These are phyloP conservation scores for Candida loeiensis DNA, from an alignment of 805 yeast genomes.

Conservation along the genomic window DNA sequence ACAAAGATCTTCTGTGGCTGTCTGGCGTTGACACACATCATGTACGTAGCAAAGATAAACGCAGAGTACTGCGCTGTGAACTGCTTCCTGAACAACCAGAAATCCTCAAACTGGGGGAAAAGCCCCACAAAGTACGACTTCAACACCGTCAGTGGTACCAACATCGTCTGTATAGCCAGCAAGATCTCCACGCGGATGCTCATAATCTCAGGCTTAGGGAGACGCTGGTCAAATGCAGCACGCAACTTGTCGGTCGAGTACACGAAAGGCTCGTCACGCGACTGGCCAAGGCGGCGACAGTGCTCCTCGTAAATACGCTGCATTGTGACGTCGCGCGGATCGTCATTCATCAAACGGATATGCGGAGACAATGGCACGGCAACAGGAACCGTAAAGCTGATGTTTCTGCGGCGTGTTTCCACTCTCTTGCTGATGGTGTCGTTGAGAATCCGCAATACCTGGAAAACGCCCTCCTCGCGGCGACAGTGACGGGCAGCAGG, in stretches of 20 bases:
- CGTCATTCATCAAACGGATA: constrained; percentile 84
- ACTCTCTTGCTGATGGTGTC: constrained; percentile 75
- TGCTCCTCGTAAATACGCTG: constrained; percentile 84
- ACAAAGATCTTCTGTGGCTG: constrained; percentile 92
- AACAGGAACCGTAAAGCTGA: constrained; percentile 81
- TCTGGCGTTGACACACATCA: constrained; percentile 90
- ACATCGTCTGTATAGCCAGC: constrained; percentile 80
- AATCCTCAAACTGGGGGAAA: constrained; percentile 81
- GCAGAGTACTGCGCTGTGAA: constrained; percentile 94
- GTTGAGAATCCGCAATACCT: constrained; percentile 84
- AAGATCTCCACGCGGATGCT: constrained; percentile 89
- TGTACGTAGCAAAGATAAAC: constrained; percentile 84
- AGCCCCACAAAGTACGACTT: constrained; percentile 69
- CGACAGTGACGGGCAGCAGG: constrained; percentile 98
- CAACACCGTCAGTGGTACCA: constrained; percentile 82
- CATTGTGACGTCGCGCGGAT: constrained; percentile 68
- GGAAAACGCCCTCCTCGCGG: constrained; percentile 92
- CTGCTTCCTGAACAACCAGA: constrained; percentile 95
- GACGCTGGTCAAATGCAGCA: constrained; percentile 88
- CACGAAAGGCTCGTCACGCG: constrained; percentile 86
- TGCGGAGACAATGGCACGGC: constrained; percentile 95
- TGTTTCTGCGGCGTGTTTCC: constrained; percentile 81
- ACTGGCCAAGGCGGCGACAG: constrained; percentile 68
- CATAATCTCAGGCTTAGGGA: constrained; percentile 88
- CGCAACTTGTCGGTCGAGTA: constrained; percentile 81